Base-by-base conservation (phyloP, 2,329 filamentous ascomycete genomes). In the Chaetomium olivaceum region DNA sequence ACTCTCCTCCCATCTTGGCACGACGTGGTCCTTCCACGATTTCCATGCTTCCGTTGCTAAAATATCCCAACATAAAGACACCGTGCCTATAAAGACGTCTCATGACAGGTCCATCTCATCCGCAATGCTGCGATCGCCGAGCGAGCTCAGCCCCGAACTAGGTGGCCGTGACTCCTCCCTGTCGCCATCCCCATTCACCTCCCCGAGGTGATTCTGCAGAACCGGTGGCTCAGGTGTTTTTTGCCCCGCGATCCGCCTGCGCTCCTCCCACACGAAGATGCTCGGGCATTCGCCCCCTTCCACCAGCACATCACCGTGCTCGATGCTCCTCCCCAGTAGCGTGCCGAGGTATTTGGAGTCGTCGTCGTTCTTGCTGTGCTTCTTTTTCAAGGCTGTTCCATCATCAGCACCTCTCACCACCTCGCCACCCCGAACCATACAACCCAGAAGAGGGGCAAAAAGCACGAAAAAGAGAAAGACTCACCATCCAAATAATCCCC, bases 311-410 rank as follows among this genome's bases (percentile, higher is more conserved):
- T 89, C 85, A 73, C 87, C 87, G 64, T 89, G 85, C 70, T 96
- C 92, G 58, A 84, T 85, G 54, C 84, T 82, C 70, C 89, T 89
- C 4, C 94, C 94, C 12, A 98, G 82, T 0, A 95, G 85, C 0
- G 94, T 97, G 33, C 92, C 92, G 71, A 90, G 87, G 76, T 92
- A 96, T 73, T 94, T 89, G 11, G 89, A 89, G 74, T 96, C 93
- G 73, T 96, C 92, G 68, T 91, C 91, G 0, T 90, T 91, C 72
- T 95, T 96, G 79, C 89, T 93, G 77, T 96, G 91, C 75, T 96
- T 97, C 79, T 93, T 95, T 78, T 96, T 97, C 51, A 98, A 80
- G 4, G 88, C 90, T 91, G 1, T 3, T 14, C 39, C 11, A 36
- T 6, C 25, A 7, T 21, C 9, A 19, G 29, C 11, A 29, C 25